Percentiles rank a stretch among this genome's conserved stretches.
Conservation (phyloP, 441 rosid genomes). For the Erodium moschatum region DNA sequence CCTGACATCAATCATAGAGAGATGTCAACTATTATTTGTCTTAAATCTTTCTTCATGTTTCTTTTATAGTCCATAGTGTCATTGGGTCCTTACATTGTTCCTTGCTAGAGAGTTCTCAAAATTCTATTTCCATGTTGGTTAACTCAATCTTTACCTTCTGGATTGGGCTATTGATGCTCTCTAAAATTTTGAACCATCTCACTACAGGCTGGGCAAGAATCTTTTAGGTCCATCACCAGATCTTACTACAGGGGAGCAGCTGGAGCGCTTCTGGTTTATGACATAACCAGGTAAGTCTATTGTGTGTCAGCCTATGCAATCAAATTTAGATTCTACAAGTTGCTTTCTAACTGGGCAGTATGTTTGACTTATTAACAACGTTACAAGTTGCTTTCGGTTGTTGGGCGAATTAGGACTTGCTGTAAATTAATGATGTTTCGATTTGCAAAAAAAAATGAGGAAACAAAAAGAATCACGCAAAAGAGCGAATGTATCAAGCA, state of each 20-base stretch:
- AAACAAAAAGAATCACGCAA: too few relatives aligned
- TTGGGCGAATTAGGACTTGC: too few relatives aligned
- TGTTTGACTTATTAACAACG: neutral
- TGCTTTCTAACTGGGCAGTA: neutral
- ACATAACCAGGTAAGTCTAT: conserved; percentile 52
- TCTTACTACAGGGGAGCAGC: conserved; percentile 78
- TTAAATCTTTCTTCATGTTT: neutral
- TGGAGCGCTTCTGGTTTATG: conserved; percentile 66
- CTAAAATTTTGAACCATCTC: neutral
- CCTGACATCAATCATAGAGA: too few relatives aligned
- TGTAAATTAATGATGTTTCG: too few relatives aligned
- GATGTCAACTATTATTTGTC: too few relatives aligned
- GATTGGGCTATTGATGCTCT: neutral
- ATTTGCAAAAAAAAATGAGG: too few relatives aligned
- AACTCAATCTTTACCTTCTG: neutral
- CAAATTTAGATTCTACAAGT: neutral
- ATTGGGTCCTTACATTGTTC: neutral
- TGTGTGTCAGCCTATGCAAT: neutral
- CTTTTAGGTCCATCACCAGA: conserved; percentile 65
- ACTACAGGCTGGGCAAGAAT: conserved; percentile 68
- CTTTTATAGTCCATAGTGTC: neutral
- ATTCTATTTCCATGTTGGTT: neutral
- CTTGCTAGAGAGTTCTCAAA: neutral
- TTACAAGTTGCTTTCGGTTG: neutral
- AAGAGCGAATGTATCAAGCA: too few relatives aligned